Percentiles rank a stretch among this genome's conserved stretches.
phyloP scores from a whole-genome alignment of 2,329 filamentous ascomycete species.

The Beauveria scarabaeidicola region DNA sequence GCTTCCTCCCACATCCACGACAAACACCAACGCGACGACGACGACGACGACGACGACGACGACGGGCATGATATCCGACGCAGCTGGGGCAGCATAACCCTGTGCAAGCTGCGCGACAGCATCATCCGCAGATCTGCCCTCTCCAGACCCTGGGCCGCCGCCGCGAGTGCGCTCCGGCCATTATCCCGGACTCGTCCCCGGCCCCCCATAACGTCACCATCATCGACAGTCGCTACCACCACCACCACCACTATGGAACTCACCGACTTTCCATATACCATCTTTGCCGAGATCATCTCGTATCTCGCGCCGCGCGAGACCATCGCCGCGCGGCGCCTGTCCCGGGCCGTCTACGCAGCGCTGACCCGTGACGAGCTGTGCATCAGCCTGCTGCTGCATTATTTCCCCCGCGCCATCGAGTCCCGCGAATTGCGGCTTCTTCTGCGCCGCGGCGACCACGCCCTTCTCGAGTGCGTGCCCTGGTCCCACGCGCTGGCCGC shows the following conservation, averaged over 20 bases:
- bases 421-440: constrained; percentile 29
- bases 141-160: not conserved
- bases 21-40: too few species aligned
- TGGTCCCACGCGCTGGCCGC: constrained; percentile 38
- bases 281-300: constrained; percentile 46
- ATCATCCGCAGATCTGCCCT: not conserved
- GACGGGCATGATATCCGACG: not conserved
- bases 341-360: constrained; percentile 36
- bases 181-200: too few species aligned
- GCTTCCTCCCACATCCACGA: not conserved
- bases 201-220: not conserved
- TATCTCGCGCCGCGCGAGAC: constrained; percentile 42
- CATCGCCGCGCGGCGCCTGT: constrained; percentile 44
- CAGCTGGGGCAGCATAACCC: not conserved
- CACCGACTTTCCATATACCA: constrained; percentile 43
- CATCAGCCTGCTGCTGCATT: constrained; percentile 37
- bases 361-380: constrained; percentile 41
- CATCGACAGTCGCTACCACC: not conserved
- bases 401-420: constrained; percentile 47
- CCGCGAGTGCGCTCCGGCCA: not conserved
- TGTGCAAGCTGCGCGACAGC: not conserved
- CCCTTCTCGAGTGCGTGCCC: constrained; percentile 17
- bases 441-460: not conserved
- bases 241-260: constrained; percentile 24
- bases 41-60: not conserved